These are phyloP conservation scores for Mycena vitilis DNA, from an alignment of 768 basidiomycete genomes.

Conservation along the genomic window DNA sequence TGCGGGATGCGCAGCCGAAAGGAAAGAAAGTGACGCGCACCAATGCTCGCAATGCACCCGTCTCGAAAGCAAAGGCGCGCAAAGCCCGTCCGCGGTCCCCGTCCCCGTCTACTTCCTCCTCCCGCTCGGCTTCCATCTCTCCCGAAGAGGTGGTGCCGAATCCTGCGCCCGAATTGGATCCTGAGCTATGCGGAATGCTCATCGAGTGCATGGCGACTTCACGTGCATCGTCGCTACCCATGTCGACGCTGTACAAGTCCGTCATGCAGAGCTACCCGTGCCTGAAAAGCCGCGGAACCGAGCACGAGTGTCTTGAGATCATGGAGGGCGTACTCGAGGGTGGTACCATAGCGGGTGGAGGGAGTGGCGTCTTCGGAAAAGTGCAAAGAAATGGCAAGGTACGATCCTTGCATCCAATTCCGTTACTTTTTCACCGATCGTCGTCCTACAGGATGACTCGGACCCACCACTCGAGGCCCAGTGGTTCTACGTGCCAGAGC, in stretches of 20 bases:
- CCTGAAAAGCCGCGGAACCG: constrained; percentile 53
- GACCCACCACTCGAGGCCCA: constrained; percentile 67
- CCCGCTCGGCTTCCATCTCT: constrained; percentile 15
- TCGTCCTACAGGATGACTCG: constrained; percentile 55
- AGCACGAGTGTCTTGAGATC: constrained; percentile 61
- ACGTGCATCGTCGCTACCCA: constrained; percentile 73
- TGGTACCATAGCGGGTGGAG: constrained; percentile 53
- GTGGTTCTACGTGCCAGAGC: constrained; percentile 84
- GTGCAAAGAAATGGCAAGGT: constrained; percentile 76
- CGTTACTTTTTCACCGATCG: constrained; percentile 5
- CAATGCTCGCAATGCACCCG: constrained; percentile 12
- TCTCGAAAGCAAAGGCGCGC: constrained; percentile 16
- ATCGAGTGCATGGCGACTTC: constrained; percentile 80
- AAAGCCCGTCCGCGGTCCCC: constrained; percentile 28
- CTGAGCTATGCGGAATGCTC: constrained; percentile 71
- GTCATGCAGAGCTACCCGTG: constrained; percentile 67
- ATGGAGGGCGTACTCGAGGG: constrained; percentile 63
- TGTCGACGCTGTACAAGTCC: constrained; percentile 62
- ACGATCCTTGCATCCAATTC: constrained; percentile 36
- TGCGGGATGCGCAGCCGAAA: constrained; percentile 20
- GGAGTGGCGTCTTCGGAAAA: constrained; percentile 76
- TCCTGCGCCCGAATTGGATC: constrained; percentile 44
- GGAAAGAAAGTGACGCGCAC: constrained; percentile 19
- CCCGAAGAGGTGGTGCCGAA: constrained; percentile 18
- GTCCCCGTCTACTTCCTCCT: constrained; percentile 15